Evolutionary conservation across 495 filamentous ascomycete genomes (phyloP).

Genomic region (Pseudoneurospora amorphoporcata): DNA sequence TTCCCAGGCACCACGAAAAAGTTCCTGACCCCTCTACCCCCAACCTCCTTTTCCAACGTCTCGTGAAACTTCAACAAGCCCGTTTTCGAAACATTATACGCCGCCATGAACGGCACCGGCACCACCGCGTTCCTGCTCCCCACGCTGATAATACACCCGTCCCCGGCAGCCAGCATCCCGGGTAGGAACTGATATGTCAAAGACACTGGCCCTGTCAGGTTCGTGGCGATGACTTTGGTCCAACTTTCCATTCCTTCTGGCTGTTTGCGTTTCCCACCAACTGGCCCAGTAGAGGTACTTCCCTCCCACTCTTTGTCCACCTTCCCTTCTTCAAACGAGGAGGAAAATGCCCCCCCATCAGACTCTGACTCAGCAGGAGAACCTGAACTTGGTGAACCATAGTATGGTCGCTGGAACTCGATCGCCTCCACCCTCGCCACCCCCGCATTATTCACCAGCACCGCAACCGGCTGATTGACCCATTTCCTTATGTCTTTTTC

Average conservation of each 20-base stretch:
- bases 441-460: neutral
- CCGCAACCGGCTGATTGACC: neutral
- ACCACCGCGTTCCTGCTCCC: neutral
- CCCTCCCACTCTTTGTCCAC: no score
- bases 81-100: neutral
- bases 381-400: no score
- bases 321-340: neutral
- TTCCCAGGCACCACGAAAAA: neutral
- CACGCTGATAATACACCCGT: neutral
- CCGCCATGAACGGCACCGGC: neutral
- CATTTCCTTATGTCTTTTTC: neutral
- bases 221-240: neutral
- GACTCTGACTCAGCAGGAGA: neutral
- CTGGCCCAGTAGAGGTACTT: neutral
- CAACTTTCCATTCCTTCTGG: neutral
- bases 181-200: neutral
- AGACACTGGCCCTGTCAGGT: neutral
- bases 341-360: neutral
- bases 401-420: neutral
- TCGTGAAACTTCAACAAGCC: neutral
- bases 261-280: neutral
- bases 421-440: neutral
- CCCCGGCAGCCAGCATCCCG: neutral
- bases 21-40: neutral
- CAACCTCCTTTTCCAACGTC: neutral